phyloP scores from a whole-genome alignment of 202 grass and related monocot species.

The Panicum hallii region DNA sequence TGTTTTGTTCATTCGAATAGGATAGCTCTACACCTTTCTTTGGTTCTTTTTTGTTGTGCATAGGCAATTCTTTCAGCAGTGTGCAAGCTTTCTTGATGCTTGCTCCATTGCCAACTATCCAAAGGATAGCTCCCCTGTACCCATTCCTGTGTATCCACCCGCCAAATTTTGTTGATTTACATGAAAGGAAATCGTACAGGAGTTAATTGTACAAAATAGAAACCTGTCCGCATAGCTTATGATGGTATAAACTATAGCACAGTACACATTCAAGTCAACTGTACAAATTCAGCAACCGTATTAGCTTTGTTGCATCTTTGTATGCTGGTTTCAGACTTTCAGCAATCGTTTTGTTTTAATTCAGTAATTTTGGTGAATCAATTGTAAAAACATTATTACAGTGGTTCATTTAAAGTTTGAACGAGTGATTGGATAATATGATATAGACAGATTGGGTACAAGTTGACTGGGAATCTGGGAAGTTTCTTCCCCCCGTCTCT shows the following conservation, averaged over 20 bases:
- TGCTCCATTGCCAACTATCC: constrained; percentile 62
- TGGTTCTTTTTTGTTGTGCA: constrained; percentile 67
- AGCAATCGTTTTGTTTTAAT: not conserved
- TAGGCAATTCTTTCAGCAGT: constrained; percentile 84
- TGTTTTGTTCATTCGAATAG: constrained; percentile 56
- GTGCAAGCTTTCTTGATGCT: constrained; percentile 59
- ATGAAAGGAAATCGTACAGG: constrained; percentile 55
- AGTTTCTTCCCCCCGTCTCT: not conserved
- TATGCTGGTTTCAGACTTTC: not conserved
- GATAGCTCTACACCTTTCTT: constrained; percentile 55
- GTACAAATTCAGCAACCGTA: constrained; percentile 19
- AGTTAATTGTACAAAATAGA: constrained; percentile 46
- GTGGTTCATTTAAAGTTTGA: not conserved
- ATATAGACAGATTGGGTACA: not conserved
- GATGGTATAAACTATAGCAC: not conserved
- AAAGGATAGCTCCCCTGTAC: constrained; percentile 74
- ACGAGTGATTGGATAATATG: not conserved
- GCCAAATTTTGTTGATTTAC: constrained; percentile 70
- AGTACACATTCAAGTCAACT: not conserved
- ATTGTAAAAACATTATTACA: not conserved
- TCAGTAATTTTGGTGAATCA: not conserved
- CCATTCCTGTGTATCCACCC: constrained; percentile 67
- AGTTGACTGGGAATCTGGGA: not conserved
- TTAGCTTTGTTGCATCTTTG: not conserved
- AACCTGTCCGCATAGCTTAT: constrained; percentile 15